phyloP scores from a whole-genome alignment of 1,284 basidiomycete genomes.

The Porodaedalea pini region DNA sequence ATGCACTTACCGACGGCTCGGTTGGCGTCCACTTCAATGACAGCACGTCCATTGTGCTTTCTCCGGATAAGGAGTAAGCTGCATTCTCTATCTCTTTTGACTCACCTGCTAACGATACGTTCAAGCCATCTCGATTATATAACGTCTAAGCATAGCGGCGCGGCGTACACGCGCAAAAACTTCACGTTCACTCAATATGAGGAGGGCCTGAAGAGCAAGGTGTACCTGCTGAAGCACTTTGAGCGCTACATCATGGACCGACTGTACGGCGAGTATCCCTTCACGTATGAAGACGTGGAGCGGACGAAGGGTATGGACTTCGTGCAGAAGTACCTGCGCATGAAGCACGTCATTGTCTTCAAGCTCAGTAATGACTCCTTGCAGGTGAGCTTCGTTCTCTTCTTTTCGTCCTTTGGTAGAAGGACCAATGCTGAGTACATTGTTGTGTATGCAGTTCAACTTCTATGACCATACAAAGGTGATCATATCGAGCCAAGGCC shows the following conservation, averaged over 20 bases:
- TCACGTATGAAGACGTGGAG: slow-evolving; percentile 70
- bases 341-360: slow-evolving; percentile 97
- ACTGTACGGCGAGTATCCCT: slow-evolving; percentile 77
- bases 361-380: slow-evolving; percentile 91
- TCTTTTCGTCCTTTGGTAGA: slow-evolving; percentile 1
- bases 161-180: slow-evolving; percentile 67
- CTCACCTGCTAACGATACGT: slow-evolving; percentile 15
- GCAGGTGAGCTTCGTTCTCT: slow-evolving; percentile 54
- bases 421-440: slow-evolving; percentile 7
- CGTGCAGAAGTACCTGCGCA: slow-evolving; percentile 92
- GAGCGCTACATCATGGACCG: slow-evolving; percentile 89
- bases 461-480: slow-evolving; percentile 98
- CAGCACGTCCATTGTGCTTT: slow-evolving; percentile 80
- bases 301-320: slow-evolving; percentile 85
- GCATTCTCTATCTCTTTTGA: background rate
- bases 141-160: slow-evolving; percentile 55
- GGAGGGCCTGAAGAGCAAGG: slow-evolving; percentile 79
- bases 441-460: slow-evolving; percentile 70
- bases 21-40: slow-evolving; percentile 97
- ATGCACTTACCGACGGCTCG: slow-evolving; percentile 91
- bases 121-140: slow-evolving; percentile 84
- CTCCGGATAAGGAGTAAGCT: slow-evolving; percentile 78
- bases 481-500: slow-evolving; percentile 78
- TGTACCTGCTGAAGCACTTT: slow-evolving; percentile 89
- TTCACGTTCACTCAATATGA: slow-evolving; percentile 63